Percentiles rank a stretch among this genome's conserved stretches.
phyloP scores from a whole-genome alignment of 2,329 filamentous ascomycete species.

The Alternaria dauci region DNA sequence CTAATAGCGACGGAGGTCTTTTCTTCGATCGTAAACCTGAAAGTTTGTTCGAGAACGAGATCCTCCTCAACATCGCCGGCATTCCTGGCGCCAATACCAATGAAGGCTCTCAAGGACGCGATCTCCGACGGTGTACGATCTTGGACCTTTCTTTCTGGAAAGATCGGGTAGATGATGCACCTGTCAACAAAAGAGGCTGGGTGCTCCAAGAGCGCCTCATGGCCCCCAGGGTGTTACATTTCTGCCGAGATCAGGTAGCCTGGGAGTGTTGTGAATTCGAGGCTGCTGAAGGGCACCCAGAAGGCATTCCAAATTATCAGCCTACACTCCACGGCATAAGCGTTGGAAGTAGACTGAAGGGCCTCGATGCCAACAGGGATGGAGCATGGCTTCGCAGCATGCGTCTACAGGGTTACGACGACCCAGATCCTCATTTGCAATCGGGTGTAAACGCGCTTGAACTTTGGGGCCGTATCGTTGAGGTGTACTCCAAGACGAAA shows the following conservation, averaged over 20 bases:
- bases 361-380: neutral
- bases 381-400: neutral
- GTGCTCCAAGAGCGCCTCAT: neutral
- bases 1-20: neutral
- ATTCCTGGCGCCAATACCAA: neutral
- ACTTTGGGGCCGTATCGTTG: neutral
- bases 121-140: neutral
- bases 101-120: neutral
- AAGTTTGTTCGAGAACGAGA: neutral
- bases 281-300: neutral
- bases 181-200: neutral
- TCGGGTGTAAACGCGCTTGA: neutral
- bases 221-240: neutral
- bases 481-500: neutral
- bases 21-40: neutral
- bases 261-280: neutral
- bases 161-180: neutral
- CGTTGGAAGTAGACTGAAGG: neutral
- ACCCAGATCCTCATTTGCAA: neutral
- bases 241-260: neutral
- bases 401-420: neutral
- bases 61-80: neutral
- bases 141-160: neutral
- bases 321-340: neutral
- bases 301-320: neutral